These are phyloP conservation scores for Pseudomassariella vexata DNA, from an alignment of 2,329 filamentous ascomycete genomes.

Conservation along the genomic window DNA sequence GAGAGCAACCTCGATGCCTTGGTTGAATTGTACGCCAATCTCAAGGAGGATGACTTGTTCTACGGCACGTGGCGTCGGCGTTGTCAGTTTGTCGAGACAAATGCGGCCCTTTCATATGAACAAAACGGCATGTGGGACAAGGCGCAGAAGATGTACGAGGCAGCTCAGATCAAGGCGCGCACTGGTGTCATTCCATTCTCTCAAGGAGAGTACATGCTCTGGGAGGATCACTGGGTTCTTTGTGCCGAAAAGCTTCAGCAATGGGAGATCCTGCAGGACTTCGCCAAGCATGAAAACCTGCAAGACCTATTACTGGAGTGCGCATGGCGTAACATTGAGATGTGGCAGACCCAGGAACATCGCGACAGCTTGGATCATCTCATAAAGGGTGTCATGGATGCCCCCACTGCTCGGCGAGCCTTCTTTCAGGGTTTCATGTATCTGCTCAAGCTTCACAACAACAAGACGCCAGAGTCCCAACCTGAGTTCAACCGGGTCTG, in stretches of 20 bases:
- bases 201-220: constrained; percentile 95
- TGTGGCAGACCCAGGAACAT: constrained; percentile 83
- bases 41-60: constrained; percentile 95
- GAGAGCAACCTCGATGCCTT: constrained; percentile 96
- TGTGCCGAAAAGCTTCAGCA: constrained; percentile 98
- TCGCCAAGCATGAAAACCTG: constrained; percentile 97
- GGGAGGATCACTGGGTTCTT: constrained; percentile 98
- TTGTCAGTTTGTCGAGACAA: constrained; percentile 95
- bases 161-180: constrained; percentile 92
- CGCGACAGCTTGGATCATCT: constrained; percentile 86
- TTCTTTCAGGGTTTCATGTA: constrained; percentile 99
- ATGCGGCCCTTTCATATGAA: constrained; percentile 93
- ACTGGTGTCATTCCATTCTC: constrained; percentile 96
- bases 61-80: constrained; percentile 95
- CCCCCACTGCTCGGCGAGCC: constrained; percentile 83
- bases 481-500: constrained; percentile 84
- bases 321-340: constrained; percentile 91
- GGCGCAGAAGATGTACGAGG: constrained; percentile 93
- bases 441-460: constrained; percentile 86
- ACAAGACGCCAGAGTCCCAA: constrained; percentile 60
- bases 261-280: constrained; percentile 96
- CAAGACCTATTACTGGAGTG: constrained; percentile 94
- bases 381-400: constrained; percentile 96
- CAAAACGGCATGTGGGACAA: constrained; percentile 99
- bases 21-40: constrained; percentile 82